Evolutionary conservation across 768 basidiomycete species (phyloP).

Genomic region (Tulasnella sp.): DNA sequence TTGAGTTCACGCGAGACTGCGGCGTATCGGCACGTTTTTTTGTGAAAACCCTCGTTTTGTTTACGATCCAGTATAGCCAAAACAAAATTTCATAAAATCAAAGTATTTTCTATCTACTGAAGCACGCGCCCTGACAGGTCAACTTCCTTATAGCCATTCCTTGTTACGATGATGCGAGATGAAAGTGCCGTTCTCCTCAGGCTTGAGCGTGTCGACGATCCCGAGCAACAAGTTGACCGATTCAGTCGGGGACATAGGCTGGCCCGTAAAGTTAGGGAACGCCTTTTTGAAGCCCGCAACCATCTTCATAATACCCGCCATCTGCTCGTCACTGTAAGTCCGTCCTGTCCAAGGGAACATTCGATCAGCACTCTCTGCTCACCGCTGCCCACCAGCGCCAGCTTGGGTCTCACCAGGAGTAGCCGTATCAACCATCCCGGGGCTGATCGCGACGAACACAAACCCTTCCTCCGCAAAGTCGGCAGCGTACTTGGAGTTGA

Average conservation of each 20-base stretch:
- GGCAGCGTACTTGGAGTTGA: slow-evolving; percentile 12
- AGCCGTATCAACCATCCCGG: neutral
- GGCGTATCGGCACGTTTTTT: too few species aligned
- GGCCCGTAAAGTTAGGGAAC: slow-evolving; percentile 17
- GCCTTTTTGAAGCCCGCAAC: slow-evolving; percentile 8
- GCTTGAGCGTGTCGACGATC: slow-evolving; percentile 16
- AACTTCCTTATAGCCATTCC: slow-evolving; percentile 19
- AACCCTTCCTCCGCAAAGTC: slow-evolving; percentile 14
- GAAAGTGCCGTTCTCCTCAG: slow-evolving; percentile 19
- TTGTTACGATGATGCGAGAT: slow-evolving; percentile 21
- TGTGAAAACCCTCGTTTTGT: too few species aligned
- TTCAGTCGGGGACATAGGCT: slow-evolving; percentile 17
- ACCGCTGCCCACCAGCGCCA: too few species aligned
- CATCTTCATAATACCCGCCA: slow-evolving; percentile 9
- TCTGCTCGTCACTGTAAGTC: neutral
- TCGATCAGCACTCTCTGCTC: too few species aligned
- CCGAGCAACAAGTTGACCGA: slow-evolving; percentile 18
- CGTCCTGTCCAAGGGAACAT: neutral
- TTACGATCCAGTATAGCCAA: too few species aligned
- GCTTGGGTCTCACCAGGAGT: neutral
- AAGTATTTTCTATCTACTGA: neutral
- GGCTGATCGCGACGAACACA: slow-evolving; percentile 10
- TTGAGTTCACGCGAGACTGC: too few species aligned
- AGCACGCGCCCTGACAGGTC: too few species aligned
- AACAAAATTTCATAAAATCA: neutral